phyloP scores from a whole-genome alignment of 495 filamentous ascomycete genomes.

The Annulohypoxylon nitens region DNA sequence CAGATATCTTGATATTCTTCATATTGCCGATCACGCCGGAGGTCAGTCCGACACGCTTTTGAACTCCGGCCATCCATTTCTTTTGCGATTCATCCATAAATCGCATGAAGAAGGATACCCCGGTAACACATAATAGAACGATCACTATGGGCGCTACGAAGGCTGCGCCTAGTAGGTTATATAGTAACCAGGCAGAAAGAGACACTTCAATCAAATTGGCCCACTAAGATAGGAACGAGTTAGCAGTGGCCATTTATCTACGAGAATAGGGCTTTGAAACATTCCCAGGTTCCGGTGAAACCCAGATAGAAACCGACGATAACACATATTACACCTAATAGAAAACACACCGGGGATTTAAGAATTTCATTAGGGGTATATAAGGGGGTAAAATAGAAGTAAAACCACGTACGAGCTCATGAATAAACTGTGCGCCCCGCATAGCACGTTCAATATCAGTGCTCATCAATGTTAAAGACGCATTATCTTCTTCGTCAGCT shows the following conservation, averaged over 20 bases:
- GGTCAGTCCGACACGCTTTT: constrained; percentile 66
- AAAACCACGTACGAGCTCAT: constrained; percentile 52
- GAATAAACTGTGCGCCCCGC: constrained; percentile 52
- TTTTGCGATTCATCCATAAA: constrained; percentile 63
- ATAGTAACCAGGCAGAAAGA: constrained; percentile 55
- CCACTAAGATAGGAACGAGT: constrained; percentile 40
- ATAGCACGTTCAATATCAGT: constrained; percentile 60
- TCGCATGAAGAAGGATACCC: constrained; percentile 56
- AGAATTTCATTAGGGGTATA: neutral
- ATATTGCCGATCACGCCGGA: constrained; percentile 69
- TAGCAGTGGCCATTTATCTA: constrained; percentile 4
- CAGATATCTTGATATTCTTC: constrained; percentile 74
- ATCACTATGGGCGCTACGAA: constrained; percentile 44
- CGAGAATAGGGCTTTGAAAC: neutral
- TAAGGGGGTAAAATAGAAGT: neutral
- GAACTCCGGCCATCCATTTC: constrained; percentile 65
- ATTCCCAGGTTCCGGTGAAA: too few relatives aligned
- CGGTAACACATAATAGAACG: constrained; percentile 45
- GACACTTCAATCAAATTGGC: constrained; percentile 67
- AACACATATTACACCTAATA: neutral
- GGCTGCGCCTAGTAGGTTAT: constrained; percentile 38
- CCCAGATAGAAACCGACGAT: too few relatives aligned
- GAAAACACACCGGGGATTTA: neutral
- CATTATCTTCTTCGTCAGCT: constrained; percentile 62
- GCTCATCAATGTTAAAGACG: constrained; percentile 74